phyloP scores from a whole-genome alignment of 139 green algal genomes.

The Raphidocelis subcapitata region DNA sequence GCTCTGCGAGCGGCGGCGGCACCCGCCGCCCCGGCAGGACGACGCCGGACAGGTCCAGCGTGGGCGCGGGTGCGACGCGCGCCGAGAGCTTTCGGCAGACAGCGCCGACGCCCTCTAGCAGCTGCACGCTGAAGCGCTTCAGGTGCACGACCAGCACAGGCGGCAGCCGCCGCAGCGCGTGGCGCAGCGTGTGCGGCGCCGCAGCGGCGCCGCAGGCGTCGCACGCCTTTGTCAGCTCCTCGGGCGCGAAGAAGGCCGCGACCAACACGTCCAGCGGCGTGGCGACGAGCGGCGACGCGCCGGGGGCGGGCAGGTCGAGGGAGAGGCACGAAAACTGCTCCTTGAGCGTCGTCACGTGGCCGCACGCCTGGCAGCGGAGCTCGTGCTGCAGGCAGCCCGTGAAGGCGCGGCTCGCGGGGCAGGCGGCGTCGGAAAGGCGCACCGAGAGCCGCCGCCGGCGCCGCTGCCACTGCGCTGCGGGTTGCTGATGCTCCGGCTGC shows the following conservation, averaged over 20 bases:
- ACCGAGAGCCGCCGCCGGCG: slow-evolving; percentile 12
- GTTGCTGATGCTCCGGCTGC: neutral
- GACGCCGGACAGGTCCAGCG: slow-evolving; percentile 17
- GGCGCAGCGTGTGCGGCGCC: slow-evolving; percentile 37
- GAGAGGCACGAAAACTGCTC: slow-evolving; percentile 64
- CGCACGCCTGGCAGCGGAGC: neutral
- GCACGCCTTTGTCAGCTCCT: slow-evolving; percentile 62
- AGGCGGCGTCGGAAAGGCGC: slow-evolving; percentile 27
- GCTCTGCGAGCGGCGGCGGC: no score
- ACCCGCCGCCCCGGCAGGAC: slow-evolving; percentile 3
- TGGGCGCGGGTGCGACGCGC: slow-evolving; percentile 8
- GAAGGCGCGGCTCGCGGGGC: slow-evolving; percentile 49
- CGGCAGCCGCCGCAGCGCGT: slow-evolving; percentile 55
- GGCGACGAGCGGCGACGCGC: neutral
- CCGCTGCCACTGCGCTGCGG: neutral
- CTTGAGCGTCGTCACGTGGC: slow-evolving; percentile 10
- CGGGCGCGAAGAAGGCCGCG: slow-evolving; percentile 44
- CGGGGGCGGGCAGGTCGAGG: slow-evolving; percentile 57
- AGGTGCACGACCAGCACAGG: slow-evolving; percentile 70
- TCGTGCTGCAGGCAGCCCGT: slow-evolving; percentile 22
- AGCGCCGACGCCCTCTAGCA: neutral
- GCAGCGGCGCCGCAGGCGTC: slow-evolving; percentile 47
- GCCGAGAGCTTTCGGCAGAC: slow-evolving; percentile 44
- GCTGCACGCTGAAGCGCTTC: slow-evolving; percentile 60
- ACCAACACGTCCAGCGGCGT: slow-evolving; percentile 30